These are phyloP conservation scores for Ascochyta fabae DNA, from an alignment of 2,329 filamentous ascomycete species.

Conservation along the genomic window DNA sequence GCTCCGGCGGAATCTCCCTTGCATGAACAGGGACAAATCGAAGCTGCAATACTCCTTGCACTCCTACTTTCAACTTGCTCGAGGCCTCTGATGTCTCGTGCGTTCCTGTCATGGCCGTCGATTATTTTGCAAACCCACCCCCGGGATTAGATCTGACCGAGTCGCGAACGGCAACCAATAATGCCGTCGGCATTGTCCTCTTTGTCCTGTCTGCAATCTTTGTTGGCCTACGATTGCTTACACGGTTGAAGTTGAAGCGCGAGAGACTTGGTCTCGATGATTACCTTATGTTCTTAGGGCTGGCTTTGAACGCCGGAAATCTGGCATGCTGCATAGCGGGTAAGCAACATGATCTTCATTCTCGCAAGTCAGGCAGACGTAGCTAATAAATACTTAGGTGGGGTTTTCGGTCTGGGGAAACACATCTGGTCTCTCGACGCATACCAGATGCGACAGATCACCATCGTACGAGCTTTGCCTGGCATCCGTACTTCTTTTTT, in stretches of 20 bases:
- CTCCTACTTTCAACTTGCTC: not conserved
- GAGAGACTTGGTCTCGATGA: constrained; percentile 29
- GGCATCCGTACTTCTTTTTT: not conserved
- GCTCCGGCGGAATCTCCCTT: not conserved
- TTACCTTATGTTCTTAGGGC: constrained; percentile 31
- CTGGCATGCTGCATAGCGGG: constrained; percentile 35
- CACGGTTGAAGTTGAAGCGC: constrained; percentile 26
- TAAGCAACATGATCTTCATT: not conserved
- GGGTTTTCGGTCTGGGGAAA: constrained; percentile 33
- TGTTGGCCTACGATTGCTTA: constrained; percentile 26
- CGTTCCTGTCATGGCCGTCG: constrained; percentile 7
- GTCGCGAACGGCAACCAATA: constrained; percentile 29
- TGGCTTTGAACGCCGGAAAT: constrained; percentile 30
- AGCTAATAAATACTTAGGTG: constrained; percentile 13
- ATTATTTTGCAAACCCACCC: constrained; percentile 26
- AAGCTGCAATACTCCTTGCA: not conserved
- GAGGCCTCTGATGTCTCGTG: not conserved
- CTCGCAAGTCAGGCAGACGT: not conserved
- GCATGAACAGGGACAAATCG: not conserved
- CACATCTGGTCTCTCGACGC: constrained; percentile 32
- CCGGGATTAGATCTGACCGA: constrained; percentile 27
- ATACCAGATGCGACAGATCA: constrained; percentile 35
- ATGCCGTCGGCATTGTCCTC: constrained; percentile 30
- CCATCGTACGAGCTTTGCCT: constrained; percentile 21
- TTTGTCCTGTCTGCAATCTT: constrained; percentile 29